Percentiles rank a stretch among this genome's conserved stretches.
phyloP scores from a whole-genome alignment of 2,329 filamentous ascomycete species.

The Tolypocladium sp. region DNA sequence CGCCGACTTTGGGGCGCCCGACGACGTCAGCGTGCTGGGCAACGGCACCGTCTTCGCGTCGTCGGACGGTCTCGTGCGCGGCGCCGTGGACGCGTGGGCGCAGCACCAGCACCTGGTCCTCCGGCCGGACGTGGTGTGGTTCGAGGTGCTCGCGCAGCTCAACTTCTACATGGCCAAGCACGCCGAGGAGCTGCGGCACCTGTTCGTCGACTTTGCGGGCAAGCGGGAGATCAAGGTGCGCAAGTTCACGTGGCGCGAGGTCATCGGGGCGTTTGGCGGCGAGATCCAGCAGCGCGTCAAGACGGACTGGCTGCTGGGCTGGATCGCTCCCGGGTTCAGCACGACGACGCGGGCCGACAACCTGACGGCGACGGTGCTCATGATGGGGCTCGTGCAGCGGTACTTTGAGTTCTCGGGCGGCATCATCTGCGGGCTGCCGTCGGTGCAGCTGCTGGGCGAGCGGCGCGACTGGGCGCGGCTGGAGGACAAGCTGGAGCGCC shows the following conservation, averaged over 20 bases:
- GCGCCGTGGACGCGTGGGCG: conserved; percentile 37
- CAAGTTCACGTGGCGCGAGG: conserved; percentile 12
- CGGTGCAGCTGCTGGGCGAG: conserved; percentile 29
- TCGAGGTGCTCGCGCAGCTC: conserved; percentile 42
- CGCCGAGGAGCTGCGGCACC: conserved; percentile 31
- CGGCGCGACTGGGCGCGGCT: conserved; percentile 30
- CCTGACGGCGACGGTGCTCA: conserved; percentile 29
- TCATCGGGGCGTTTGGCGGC: conserved; percentile 23
- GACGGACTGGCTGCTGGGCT: conserved; percentile 29
- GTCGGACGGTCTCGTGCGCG: conserved; percentile 32
- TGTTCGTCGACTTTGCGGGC: conserved; percentile 36
- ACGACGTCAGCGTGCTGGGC: conserved; percentile 5
- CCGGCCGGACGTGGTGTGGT: conserved; percentile 46
- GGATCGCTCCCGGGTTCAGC: conserved; percentile 33
- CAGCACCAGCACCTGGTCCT: conserved; percentile 39
- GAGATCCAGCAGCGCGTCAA: conserved; percentile 30
- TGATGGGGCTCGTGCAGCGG: conserved; percentile 34
- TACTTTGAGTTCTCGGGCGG: conserved; percentile 27
- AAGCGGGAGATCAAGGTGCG: conserved; percentile 28
- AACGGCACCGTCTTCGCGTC: conserved; percentile 16
- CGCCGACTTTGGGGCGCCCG: conserved; percentile 7
- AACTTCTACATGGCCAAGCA: conserved; percentile 39
- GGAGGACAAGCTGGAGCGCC: conserved; percentile 28
- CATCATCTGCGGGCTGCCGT: conserved; percentile 32
- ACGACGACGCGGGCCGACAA: conserved; percentile 28